Evolutionary conservation across 345 rosid genomes (phyloP).

Genomic region (Ceriops tagal): DNA sequence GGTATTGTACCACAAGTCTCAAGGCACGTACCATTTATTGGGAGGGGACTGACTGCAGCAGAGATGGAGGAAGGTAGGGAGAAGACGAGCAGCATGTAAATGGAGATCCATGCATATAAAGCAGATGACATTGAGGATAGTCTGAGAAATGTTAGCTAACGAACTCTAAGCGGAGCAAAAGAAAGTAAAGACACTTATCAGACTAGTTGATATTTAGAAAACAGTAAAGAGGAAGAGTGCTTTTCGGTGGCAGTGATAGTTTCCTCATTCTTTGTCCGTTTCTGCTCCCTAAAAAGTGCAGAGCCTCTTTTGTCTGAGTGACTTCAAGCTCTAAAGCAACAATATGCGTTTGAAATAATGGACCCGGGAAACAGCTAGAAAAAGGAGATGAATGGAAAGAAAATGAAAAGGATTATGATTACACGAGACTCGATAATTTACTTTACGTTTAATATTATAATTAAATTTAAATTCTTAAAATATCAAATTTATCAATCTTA

Average conservation of each 20-base stretch:
- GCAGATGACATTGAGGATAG: slow-evolving; percentile 35
- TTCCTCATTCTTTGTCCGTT: slow-evolving; percentile 17
- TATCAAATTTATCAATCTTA: too few species aligned
- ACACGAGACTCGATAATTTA: too few species aligned
- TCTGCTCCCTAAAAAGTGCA: slow-evolving; percentile 46
- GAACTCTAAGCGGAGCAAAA: background rate
- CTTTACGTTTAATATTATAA: too few species aligned
- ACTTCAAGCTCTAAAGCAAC: slow-evolving; percentile 41
- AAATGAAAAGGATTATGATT: too few species aligned
- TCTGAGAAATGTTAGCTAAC: slow-evolving; percentile 1
- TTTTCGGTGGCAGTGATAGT: slow-evolving; percentile 31
- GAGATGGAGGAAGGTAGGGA: slow-evolving; percentile 12
- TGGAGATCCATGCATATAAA: slow-evolving; percentile 19
- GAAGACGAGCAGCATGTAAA: slow-evolving; percentile 28
- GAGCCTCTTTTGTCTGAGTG: slow-evolving; percentile 17
- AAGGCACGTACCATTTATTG: slow-evolving; percentile 34
- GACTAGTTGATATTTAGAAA: slow-evolving; percentile 2
- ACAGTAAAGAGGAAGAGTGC: background rate
- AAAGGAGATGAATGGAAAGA: too few species aligned
- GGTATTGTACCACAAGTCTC: slow-evolving; percentile 47
- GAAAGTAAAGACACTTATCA: background rate
- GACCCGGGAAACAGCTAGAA: background rate
- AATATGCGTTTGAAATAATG: background rate
- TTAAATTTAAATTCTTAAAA: too few species aligned
- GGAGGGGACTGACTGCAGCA: slow-evolving; percentile 23